Conservation (phyloP, 495 filamentous ascomycete species). For the Hypoxylon intermedium region DNA sequence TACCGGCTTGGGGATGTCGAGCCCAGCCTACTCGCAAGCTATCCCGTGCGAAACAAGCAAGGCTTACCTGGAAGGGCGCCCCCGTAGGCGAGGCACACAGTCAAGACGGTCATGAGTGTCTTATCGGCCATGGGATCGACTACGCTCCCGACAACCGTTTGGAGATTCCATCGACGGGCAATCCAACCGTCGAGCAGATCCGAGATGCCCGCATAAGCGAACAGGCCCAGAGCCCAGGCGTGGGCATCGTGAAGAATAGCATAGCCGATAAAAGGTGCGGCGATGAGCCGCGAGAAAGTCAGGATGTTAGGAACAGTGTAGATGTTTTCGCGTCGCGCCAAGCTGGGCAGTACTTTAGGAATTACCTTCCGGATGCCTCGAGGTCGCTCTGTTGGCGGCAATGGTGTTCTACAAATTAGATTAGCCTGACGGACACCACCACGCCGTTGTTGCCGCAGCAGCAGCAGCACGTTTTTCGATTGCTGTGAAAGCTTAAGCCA, state of each 20-base stretch:
- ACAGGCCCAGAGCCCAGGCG: slow-evolving; percentile 77
- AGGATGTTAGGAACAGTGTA: slow-evolving; percentile 94
- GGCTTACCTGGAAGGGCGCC: slow-evolving; percentile 76
- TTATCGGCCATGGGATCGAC: slow-evolving; percentile 98
- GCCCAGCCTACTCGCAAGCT: neutral
- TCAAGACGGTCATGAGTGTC: slow-evolving; percentile 89
- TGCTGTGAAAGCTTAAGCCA: too few relatives aligned
- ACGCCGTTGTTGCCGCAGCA: too few relatives aligned
- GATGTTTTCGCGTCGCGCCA: slow-evolving; percentile 83
- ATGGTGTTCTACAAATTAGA: slow-evolving; percentile 3
- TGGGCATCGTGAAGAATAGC: slow-evolving; percentile 84
- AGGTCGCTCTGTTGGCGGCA: slow-evolving; percentile 2
- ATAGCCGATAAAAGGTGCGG: slow-evolving; percentile 88
- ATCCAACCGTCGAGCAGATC: slow-evolving; percentile 93
- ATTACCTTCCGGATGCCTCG: slow-evolving; percentile 38
- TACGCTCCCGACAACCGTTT: slow-evolving; percentile 94
- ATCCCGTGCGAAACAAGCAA: neutral
- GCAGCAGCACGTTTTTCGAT: too few relatives aligned
- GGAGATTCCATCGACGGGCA: slow-evolving; percentile 81
- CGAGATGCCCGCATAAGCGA: slow-evolving; percentile 89
- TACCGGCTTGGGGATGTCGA: neutral
- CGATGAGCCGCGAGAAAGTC: slow-evolving; percentile 83
- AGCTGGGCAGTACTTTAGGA: slow-evolving; percentile 56
- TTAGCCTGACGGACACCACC: slow-evolving; percentile 9
- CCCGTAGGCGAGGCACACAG: slow-evolving; percentile 80